Evolutionary conservation across 139 green algal species (phyloP).

Genomic region (Chlamydomonas sp.): DNA sequence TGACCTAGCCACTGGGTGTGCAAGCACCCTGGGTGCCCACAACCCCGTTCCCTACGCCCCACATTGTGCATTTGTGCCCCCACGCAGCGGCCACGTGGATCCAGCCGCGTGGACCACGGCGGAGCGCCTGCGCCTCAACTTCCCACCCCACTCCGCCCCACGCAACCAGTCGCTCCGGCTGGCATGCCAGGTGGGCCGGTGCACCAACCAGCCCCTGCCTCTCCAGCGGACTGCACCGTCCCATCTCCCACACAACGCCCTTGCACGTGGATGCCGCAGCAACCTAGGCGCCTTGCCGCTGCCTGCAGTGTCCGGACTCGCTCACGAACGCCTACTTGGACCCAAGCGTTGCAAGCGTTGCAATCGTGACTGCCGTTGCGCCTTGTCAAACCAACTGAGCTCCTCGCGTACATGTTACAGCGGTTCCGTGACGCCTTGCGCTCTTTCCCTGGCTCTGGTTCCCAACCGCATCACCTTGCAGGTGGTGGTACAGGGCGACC

Average conservation of each 20-base stretch:
- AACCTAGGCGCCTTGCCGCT: no score
- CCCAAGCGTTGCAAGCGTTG: no score
- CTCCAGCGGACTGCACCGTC: neutral
- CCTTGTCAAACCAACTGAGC: no score
- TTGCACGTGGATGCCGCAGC: no score
- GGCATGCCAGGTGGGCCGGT: conserved; percentile 37
- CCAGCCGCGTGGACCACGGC: conserved; percentile 16
- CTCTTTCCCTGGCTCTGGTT: neutral
- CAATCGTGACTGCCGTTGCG: no score
- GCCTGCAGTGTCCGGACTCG: no score
- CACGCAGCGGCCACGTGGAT: neutral
- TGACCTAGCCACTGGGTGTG: neutral
- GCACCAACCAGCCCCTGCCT: no score
- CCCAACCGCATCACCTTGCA: conserved; percentile 6
- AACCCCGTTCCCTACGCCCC: neutral
- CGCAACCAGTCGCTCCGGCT: conserved; percentile 47
- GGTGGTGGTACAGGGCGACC: conserved; percentile 35
- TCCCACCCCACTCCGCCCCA: conserved; percentile 52
- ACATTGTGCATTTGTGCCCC: neutral
- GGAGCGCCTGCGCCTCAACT: conserved; percentile 50
- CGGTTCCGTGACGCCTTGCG: no score
- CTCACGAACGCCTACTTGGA: no score
- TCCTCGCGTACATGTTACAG: no score
- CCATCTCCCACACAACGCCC: no score
- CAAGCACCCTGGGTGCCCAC: neutral